A percentile compares a stretch with the other conserved stretches of the same genome.
Evolutionary conservation across 768 basidiomycete species (phyloP).

Genomic region (Boletus vermiculosoides): DNA sequence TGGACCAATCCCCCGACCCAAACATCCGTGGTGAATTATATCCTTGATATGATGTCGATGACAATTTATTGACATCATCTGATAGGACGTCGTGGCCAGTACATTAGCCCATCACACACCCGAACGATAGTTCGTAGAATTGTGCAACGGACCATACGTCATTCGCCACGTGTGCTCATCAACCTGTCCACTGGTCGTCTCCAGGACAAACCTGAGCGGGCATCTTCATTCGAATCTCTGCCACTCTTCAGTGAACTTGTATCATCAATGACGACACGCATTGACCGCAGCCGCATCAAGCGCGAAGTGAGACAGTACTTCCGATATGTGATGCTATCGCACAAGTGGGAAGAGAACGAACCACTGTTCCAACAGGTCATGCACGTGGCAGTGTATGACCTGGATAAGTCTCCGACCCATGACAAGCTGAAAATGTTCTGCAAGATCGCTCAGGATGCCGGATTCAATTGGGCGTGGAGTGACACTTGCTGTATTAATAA

Average conservation of each 20-base stretch:
- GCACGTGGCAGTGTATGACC: neutral
- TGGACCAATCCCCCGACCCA: too few relatives aligned
- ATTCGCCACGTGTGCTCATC: too few relatives aligned
- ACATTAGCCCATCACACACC: too few relatives aligned
- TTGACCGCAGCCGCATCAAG: neutral
- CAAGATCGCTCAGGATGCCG: neutral
- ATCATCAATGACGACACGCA: neutral
- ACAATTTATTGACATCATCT: too few relatives aligned
- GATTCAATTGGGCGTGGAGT: neutral
- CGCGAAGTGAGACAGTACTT: neutral
- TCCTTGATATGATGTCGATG: too few relatives aligned
- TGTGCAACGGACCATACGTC: too few relatives aligned
- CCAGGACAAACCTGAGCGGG: too few relatives aligned
- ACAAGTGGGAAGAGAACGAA: constrained; percentile 5
- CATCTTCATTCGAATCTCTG: neutral
- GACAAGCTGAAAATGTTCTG: neutral
- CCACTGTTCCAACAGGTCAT: neutral
- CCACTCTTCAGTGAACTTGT: neutral
- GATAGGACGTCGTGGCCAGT: too few relatives aligned
- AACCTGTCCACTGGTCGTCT: too few relatives aligned
- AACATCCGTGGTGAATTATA: too few relatives aligned
- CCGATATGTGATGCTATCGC: constrained; percentile 4
- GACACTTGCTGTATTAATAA: neutral
- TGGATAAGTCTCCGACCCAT: neutral
- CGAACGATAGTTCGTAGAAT: too few relatives aligned